Evolutionary conservation across 2,329 filamentous ascomycete genomes (phyloP), one percentile per base, ranked within the genome.

Genomic region (Scorias spongiosa): DNA sequence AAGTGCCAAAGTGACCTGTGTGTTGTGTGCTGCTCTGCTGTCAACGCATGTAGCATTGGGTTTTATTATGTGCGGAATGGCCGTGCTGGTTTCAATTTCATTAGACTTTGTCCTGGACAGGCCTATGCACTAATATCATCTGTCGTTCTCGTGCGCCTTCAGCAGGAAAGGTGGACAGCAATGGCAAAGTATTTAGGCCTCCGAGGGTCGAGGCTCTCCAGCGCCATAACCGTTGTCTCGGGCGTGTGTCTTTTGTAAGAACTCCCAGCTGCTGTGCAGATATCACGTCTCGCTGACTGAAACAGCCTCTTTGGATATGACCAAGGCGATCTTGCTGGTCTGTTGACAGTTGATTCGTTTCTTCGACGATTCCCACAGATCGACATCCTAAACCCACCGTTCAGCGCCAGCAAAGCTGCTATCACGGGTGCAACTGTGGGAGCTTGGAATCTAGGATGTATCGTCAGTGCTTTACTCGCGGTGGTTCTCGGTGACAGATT

Each of bases 271-370:
- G 20, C 7, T 26, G 20, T 26, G 20, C 20, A 26, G 20, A 26
- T 3, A 4, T 7, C 3, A 26, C 29, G 32, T 14, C 30, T 41
- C 17, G 38, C 45, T 11, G 45, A 26, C 20, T 26, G 20, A 26
- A 26, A 7, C 17, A 50, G 36, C 40, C 20, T 50, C 40, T 71
- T 76, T 49, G 74, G 74, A 39, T 76, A 75, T 79, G 81, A 85
- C 59, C 80, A 83, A 62, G 65, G 56, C 41, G 55, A 59, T 29
- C 52, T 61, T 26, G 59, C 56, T 38, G 55, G 58, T 29, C 76
- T 89, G 49, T 66, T 89, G 45, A 84, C 81, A 2, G 71, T 88
- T 54, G 63, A 71, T 15, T 69, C 70, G 9, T 84, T 83, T 52
- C 64, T 76, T 2, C 53, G 50, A 5, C 51, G 58, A 30, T 67